Percentiles rank a stretch among this genome's conserved stretches.
phyloP scores from a whole-genome alignment of 257 asterid genomes.

The Solanum tarijense region DNA sequence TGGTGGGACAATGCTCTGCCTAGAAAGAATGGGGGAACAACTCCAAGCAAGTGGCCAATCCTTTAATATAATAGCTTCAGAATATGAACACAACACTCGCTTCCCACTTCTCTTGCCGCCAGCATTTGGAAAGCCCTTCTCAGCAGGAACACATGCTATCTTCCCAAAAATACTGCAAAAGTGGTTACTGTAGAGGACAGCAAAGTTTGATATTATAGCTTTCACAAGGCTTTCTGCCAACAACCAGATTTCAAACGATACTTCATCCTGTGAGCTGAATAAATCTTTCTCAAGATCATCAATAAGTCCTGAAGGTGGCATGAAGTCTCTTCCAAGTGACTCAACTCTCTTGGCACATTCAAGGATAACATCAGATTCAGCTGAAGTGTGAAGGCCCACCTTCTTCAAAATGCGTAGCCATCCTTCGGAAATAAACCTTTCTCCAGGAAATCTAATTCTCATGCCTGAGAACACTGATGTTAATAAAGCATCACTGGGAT shows the following conservation, averaged over 20 bases:
- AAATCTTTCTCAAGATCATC: slow-evolving; percentile 49
- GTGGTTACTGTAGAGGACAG: slow-evolving; percentile 78
- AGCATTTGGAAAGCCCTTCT: slow-evolving; percentile 67
- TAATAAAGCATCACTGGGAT: slow-evolving; percentile 76
- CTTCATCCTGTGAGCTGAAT: slow-evolving; percentile 51
- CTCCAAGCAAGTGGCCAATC: slow-evolving; percentile 99
- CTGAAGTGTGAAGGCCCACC: slow-evolving; percentile 72
- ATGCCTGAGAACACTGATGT: slow-evolving; percentile 73
- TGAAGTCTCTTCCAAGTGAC: slow-evolving; percentile 72
- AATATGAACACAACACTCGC: slow-evolving; percentile 76
- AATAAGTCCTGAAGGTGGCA: slow-evolving; percentile 34
- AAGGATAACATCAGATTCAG: slow-evolving; percentile 71
- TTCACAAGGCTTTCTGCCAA: slow-evolving; percentile 80
- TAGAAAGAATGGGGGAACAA: slow-evolving; percentile 72
- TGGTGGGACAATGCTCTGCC: slow-evolving; percentile 79
- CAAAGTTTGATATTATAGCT: slow-evolving; percentile 69
- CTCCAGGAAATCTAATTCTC: slow-evolving; percentile 78
- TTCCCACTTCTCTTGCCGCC: slow-evolving; percentile 67
- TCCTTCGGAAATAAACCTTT: slow-evolving; percentile 75
- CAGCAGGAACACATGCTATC: slow-evolving; percentile 89
- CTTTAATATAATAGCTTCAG: slow-evolving; percentile 65
- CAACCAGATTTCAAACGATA: slow-evolving; percentile 76
- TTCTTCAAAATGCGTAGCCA: slow-evolving; percentile 83
- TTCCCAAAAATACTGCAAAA: slow-evolving; percentile 79
- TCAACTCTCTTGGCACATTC: slow-evolving; percentile 93